These are phyloP conservation scores for Chalciporus sphaerocephalus DNA, from an alignment of 768 basidiomycete genomes.

Conservation along the genomic window DNA sequence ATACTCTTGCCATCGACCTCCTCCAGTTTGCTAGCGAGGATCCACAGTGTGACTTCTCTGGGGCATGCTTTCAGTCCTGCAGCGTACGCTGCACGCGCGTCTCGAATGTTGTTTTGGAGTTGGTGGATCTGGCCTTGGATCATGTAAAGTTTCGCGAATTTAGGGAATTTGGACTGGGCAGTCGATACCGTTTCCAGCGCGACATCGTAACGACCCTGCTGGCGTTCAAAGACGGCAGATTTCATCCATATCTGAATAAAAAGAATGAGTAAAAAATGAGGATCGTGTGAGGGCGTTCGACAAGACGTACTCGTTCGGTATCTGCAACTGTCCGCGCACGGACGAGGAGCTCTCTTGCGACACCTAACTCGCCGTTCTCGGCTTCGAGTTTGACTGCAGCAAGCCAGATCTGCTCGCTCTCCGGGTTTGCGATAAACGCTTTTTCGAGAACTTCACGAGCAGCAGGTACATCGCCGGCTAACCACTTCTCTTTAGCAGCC, in stretches of 20 bases:
- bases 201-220: constrained; percentile 68
- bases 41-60: constrained; percentile 82
- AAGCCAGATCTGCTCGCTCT: constrained; percentile 96
- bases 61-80: constrained; percentile 84
- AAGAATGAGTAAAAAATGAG: not conserved
- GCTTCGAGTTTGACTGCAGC: constrained; percentile 97
- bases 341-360: constrained; percentile 80
- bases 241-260: constrained; percentile 94
- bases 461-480: constrained; percentile 82
- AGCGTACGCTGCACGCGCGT: constrained; percentile 77
- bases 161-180: constrained; percentile 81
- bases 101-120: constrained; percentile 50
- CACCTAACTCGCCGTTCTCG: constrained; percentile 86
- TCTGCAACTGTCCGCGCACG: constrained; percentile 89
- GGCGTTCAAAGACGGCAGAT: constrained; percentile 90
- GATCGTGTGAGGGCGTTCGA: not conserved
- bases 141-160: constrained; percentile 93
- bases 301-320: constrained; percentile 71
- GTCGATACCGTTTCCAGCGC: constrained; percentile 72
- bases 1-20: constrained; percentile 90
- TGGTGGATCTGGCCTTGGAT: constrained; percentile 92
- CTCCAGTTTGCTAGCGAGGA: constrained; percentile 83
- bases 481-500: constrained; percentile 97
- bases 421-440: constrained; percentile 92
- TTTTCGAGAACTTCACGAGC: constrained; percentile 84